Conservation (phyloP, 176 grass and related monocot genomes). For the Elymus sibiricus region DNA sequence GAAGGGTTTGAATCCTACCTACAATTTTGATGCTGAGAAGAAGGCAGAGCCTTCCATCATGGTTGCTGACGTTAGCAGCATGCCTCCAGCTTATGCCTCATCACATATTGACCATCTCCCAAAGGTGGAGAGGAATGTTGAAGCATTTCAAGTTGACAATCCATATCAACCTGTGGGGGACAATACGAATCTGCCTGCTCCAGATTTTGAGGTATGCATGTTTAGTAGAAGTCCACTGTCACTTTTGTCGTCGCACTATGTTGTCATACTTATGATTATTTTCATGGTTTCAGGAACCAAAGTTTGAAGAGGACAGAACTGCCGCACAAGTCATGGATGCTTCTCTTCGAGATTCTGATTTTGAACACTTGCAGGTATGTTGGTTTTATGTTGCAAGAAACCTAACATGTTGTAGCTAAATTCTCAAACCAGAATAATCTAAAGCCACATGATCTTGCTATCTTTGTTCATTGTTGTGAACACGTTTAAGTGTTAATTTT, state of each 20-base stretch:
- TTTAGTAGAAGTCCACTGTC: not conserved
- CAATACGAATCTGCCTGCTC: slow-evolving; percentile 56
- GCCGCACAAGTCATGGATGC: slow-evolving; percentile 58
- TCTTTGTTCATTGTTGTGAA: not conserved
- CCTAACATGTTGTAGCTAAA: not conserved
- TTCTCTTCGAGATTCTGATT: slow-evolving; percentile 65
- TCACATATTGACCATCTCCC: slow-evolving; percentile 39
- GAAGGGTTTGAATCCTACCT: slow-evolving; percentile 3
- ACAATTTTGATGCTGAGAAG: not conserved
- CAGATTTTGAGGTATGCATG: slow-evolving; percentile 73
- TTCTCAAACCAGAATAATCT: not conserved
- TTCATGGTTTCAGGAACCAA: slow-evolving; percentile 56
- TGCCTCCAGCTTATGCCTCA: slow-evolving; percentile 6
- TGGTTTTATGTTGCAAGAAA: not conserved
- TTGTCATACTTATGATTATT: slow-evolving; percentile 9
- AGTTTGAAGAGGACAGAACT: slow-evolving; percentile 53
- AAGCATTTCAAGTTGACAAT: slow-evolving; percentile 87
- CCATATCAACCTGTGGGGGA: slow-evolving; percentile 62
- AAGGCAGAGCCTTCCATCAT: not conserved
- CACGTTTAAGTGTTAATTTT: not conserved
- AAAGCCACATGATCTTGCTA: not conserved
- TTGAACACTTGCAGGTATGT: slow-evolving; percentile 90
- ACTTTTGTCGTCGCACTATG: not conserved
- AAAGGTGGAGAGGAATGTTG: slow-evolving; percentile 31
- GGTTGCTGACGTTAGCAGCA: not conserved